phyloP scores from a whole-genome alignment of 768 basidiomycete species.

The Tricholoma sp. region DNA sequence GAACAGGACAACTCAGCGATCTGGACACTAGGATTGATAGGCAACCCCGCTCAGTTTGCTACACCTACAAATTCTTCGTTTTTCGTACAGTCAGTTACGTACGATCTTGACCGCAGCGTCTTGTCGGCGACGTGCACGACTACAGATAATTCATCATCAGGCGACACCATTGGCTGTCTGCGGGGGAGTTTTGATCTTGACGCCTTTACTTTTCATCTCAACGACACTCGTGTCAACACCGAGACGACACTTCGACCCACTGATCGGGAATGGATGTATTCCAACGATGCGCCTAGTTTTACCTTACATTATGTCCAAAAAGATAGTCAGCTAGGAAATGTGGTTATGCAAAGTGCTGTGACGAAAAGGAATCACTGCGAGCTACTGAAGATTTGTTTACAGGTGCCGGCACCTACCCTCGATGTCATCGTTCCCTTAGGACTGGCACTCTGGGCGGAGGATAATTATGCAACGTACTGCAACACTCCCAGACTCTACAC shows the following conservation, averaged over 20 bases:
- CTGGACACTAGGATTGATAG: neutral
- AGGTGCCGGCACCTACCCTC: neutral
- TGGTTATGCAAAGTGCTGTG: conserved; percentile 11
- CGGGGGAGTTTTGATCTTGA: neutral
- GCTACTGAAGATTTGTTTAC: conserved; percentile 9
- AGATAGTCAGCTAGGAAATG: neutral
- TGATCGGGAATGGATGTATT: conserved; percentile 11
- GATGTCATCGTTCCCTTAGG: conserved; percentile 5
- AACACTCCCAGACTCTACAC: neutral
- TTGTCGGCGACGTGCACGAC: neutral
- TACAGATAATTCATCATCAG: neutral
- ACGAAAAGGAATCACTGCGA: conserved; percentile 12
- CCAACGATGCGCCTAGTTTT: conserved; percentile 13
- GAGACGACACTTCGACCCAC: conserved; percentile 2
- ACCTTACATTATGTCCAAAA: neutral
- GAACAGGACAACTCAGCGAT: neutral
- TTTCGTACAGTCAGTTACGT: conserved; percentile 1
- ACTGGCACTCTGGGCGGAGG: conserved; percentile 5
- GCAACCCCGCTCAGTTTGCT: neutral
- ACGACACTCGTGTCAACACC: neutral
- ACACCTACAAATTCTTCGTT: neutral
- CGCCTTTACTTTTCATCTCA: neutral
- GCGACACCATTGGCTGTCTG: neutral
- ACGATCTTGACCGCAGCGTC: neutral
- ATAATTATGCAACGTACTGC: conserved; percentile 7